phyloP scores from a whole-genome alignment of 257 asterid species.

The Forsythia viridissima region DNA sequence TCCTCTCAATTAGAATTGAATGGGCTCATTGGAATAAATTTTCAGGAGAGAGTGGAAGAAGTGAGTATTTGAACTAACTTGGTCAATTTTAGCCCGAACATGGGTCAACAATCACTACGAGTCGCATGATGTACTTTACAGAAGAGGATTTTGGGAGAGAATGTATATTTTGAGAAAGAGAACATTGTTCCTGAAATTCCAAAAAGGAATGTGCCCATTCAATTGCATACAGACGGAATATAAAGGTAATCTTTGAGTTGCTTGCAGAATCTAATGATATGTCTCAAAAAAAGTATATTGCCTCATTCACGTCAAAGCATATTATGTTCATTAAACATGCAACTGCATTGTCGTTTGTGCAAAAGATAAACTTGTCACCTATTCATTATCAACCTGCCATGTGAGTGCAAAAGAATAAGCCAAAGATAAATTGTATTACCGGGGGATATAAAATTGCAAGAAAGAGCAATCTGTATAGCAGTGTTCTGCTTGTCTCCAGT shows the following conservation, averaged over 20 bases:
- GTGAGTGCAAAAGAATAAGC: background rate
- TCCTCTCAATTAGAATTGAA: background rate
- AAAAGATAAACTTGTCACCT: background rate
- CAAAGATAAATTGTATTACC: constrained; percentile 43
- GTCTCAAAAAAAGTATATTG: background rate
- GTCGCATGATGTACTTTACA: background rate
- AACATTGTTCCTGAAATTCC: background rate
- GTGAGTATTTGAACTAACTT: background rate
- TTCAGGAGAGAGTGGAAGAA: background rate
- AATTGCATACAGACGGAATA: background rate
- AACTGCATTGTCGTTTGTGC: background rate
- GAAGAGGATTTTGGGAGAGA: background rate
- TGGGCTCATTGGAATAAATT: background rate
- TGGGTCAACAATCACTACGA: background rate
- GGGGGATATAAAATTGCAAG: constrained; percentile 96
- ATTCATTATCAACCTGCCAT: background rate
- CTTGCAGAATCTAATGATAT: background rate
- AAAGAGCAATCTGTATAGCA: constrained; percentile 95
- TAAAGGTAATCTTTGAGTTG: background rate
- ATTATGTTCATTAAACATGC: background rate
- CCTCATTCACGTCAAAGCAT: background rate
- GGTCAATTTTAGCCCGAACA: background rate
- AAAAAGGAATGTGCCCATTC: background rate
- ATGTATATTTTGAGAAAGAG: background rate
- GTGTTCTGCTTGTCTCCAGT: constrained; percentile 98